Percentiles rank a stretch among this genome's conserved stretches.
phyloP scores from a whole-genome alignment of 2,329 filamentous ascomycete species.

The Fusarium haematococcum region DNA sequence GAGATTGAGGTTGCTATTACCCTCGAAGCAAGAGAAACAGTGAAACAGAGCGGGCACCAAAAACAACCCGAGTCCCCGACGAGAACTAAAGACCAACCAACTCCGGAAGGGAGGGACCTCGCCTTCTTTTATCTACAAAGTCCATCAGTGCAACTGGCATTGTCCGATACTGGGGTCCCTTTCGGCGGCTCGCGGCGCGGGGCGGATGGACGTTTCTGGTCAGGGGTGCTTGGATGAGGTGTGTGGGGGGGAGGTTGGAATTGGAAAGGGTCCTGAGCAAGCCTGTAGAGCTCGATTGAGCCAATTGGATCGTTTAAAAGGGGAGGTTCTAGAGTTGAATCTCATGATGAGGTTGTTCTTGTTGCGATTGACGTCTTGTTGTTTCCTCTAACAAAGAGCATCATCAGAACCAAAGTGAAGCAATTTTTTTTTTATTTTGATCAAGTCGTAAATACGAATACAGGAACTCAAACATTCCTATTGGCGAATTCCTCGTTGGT shows the following conservation, averaged over 20 bases:
- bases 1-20: conserved; percentile 1
- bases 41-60: neutral
- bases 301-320: conserved; percentile 27
- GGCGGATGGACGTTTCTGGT: conserved; percentile 21
- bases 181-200: conserved; percentile 38
- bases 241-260: conserved; percentile 9
- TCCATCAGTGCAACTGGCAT: conserved; percentile 15
- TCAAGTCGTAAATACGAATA: conserved; percentile 22
- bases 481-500: conserved; percentile 20
- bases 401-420: neutral
- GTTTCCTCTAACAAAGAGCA: neutral
- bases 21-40: neutral
- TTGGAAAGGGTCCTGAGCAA: conserved; percentile 11
- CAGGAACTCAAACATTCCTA: conserved; percentile 2
- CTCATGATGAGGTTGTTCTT: conserved; percentile 27
- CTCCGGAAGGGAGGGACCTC: neutral
- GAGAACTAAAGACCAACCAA: neutral
- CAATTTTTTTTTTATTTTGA: neutral
- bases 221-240: conserved; percentile 22
- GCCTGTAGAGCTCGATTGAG: conserved; percentile 8
- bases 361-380: conserved; percentile 10
- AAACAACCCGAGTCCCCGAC: neutral
- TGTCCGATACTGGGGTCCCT: conserved; percentile 30
- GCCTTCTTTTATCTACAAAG: conserved; percentile 32
- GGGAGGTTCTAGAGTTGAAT: conserved; percentile 6